Evolutionary conservation across 2,329 filamentous ascomycete genomes (phyloP).

Genomic region (Neopestalotiopsis clavispora): DNA sequence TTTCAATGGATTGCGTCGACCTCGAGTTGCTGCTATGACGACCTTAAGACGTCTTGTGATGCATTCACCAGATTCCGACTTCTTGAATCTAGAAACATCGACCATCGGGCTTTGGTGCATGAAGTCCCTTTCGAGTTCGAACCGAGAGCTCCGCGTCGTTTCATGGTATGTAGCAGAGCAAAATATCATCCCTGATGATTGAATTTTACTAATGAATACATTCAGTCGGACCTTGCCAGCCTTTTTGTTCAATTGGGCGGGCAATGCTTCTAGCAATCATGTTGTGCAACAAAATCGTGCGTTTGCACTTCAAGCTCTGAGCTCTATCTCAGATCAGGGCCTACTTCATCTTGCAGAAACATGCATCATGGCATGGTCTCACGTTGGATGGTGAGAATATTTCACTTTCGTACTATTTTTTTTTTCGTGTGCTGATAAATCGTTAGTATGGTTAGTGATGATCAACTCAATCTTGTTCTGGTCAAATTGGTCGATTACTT

Average conservation of each 20-base stretch:
- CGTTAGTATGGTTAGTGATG: constrained; percentile 69
- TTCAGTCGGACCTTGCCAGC: constrained; percentile 65
- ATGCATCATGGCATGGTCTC: constrained; percentile 84
- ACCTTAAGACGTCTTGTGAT: constrained; percentile 71
- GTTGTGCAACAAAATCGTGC: constrained; percentile 68
- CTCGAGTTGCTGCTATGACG: constrained; percentile 74
- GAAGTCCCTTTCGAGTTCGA: constrained; percentile 79
- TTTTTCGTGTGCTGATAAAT: constrained; percentile 12
- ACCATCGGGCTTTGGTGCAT: constrained; percentile 80
- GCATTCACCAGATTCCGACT: constrained; percentile 64
- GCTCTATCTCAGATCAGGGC: constrained; percentile 72
- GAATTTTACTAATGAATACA: not conserved
- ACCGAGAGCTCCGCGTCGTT: constrained; percentile 83
- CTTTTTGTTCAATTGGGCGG: constrained; percentile 62
- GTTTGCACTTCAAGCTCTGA: constrained; percentile 72
- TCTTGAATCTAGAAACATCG: constrained; percentile 72
- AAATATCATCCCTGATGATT: constrained; percentile 23
- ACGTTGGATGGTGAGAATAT: constrained; percentile 70
- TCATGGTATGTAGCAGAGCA: constrained; percentile 60
- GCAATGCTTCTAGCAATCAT: constrained; percentile 38
- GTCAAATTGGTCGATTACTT: constrained; percentile 86
- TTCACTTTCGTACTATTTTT: not conserved
- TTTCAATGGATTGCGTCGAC: constrained; percentile 60
- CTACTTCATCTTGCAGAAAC: constrained; percentile 77
- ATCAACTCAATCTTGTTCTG: constrained; percentile 86